A percentile compares a stretch with the other conserved stretches of the same genome.
Conservation (phyloP, 768 basidiomycete genomes). For the Butyriboletus loyo region DNA sequence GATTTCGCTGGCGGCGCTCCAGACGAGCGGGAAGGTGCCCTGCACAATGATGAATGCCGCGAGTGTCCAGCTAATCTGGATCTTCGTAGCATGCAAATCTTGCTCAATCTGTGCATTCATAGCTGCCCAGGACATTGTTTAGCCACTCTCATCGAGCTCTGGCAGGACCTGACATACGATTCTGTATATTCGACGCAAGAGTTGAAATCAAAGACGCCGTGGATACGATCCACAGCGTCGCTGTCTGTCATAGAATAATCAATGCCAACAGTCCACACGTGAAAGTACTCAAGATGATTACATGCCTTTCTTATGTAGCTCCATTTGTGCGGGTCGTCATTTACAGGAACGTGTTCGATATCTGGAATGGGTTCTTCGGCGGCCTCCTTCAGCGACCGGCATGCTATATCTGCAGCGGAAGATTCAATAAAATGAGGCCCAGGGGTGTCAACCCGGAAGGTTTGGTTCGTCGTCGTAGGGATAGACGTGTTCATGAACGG, state of each 20-base stretch:
- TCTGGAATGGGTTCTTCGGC: conserved; percentile 16
- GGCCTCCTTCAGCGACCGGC: background rate
- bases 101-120: conserved; percentile 57
- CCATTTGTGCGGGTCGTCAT: conserved; percentile 64
- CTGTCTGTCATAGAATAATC: conserved; percentile 13
- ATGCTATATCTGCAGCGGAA: conserved; percentile 1
- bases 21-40: conserved; percentile 62
- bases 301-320: conserved; percentile 52
- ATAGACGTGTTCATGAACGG: conserved; percentile 12
- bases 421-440: background rate
- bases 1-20: conserved; percentile 71
- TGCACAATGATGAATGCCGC: conserved; percentile 75
- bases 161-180: conserved; percentile 17
- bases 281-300: background rate
- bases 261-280: background rate
- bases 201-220: conserved; percentile 21
- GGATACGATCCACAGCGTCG: conserved; percentile 28
- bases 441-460: background rate
- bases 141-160: background rate
- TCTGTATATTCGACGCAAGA: conserved; percentile 31
- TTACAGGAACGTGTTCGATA: conserved; percentile 41
- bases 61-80: conserved; percentile 64
- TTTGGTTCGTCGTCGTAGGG: conserved; percentile 1
- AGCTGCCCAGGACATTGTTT: conserved; percentile 37
- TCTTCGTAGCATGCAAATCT: conserved; percentile 56